Conservation (phyloP, 306 rosid species). For the Myrica gale region DNA sequence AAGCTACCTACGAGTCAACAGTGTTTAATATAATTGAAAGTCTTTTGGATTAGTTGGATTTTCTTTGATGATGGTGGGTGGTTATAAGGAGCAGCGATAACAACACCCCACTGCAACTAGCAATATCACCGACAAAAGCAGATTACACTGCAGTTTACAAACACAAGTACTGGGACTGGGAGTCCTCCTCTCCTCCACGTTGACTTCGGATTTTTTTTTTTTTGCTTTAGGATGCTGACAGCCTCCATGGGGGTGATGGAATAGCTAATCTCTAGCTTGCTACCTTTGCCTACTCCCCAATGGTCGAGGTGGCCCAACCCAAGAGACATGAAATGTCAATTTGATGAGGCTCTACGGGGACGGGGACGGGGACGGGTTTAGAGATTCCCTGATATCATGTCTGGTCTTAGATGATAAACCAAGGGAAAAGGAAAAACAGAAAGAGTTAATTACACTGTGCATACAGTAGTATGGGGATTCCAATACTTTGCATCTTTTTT, state of each 20-base stretch:
- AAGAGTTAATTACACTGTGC: too few relatives aligned
- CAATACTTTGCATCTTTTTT: too few relatives aligned
- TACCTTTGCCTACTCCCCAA: too few relatives aligned
- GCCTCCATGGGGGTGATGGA: not conserved
- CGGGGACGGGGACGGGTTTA: not conserved
- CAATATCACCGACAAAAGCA: not conserved
- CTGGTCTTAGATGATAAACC: not conserved
- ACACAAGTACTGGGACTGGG: too few relatives aligned
- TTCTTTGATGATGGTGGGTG: not conserved
- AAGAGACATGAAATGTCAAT: not conserved
- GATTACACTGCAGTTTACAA: not conserved
- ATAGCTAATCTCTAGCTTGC: not conserved
- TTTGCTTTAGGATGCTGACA: not conserved
- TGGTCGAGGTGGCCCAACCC: too few relatives aligned
- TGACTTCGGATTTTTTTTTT: not conserved
- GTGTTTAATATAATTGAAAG: not conserved
- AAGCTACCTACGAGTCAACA: not conserved
- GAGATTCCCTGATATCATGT: slow-evolving; percentile 3
- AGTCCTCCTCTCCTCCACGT: not conserved
- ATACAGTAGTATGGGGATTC: too few relatives aligned
- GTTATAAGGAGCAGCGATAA: slow-evolving; percentile 19
- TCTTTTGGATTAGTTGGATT: not conserved
- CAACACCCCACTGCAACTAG: slow-evolving; percentile 13
- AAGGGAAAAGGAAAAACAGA: not conserved
- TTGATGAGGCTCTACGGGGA: not conserved